Evolutionary conservation across 805 yeast species (phyloP), one percentile per base, ranked within the genome.

Genomic region (Lachancea lanzarotensis): DNA sequence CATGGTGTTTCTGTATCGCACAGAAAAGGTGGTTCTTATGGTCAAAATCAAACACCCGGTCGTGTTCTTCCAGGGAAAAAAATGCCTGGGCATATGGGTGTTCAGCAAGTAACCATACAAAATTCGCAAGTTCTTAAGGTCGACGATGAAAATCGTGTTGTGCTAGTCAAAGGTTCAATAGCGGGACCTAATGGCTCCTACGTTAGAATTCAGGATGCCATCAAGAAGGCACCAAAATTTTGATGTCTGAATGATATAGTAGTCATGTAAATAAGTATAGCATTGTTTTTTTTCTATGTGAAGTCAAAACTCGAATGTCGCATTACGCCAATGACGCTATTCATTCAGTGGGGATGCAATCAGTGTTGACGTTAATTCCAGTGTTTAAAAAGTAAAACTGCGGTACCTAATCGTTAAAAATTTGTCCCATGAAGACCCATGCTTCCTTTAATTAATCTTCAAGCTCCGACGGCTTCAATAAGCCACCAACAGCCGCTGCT

Each of bases 71-170:
- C 97, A 13, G 98, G 97, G 19, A 90, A 87, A 71, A 91, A 89
- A 69, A 91, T 93, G 98, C 95, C 98, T 31, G 98, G 98, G 52
- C 85, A 86, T 66, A 83, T 90, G 93, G 98, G 98, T 53, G 82
- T 78, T 50, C 73, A 76, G 45, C 73, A 71, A 54, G 76, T 78
- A 49, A 91, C 98, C 3, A 76, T 80, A 20, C 84, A 81, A 63
- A 90, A 88, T 63, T 73, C 81, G 20, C 74, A 81, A 60, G 82
- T 93, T 18, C 70, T 93, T 59, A 84, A 84, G 60, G 82, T 82
- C 10, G 90, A 86, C 62, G 88, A 82, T 38, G 89, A 76, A 42
- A 79, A 81, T 45, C 96, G 95, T 10, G 81, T 87, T 45, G 70
- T 93, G 41, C 70, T 90, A 42, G 82, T 90, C 37, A 85, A 85